phyloP scores from a whole-genome alignment of 1,139 yeast genomes.

The Taiozyma sp. region DNA sequence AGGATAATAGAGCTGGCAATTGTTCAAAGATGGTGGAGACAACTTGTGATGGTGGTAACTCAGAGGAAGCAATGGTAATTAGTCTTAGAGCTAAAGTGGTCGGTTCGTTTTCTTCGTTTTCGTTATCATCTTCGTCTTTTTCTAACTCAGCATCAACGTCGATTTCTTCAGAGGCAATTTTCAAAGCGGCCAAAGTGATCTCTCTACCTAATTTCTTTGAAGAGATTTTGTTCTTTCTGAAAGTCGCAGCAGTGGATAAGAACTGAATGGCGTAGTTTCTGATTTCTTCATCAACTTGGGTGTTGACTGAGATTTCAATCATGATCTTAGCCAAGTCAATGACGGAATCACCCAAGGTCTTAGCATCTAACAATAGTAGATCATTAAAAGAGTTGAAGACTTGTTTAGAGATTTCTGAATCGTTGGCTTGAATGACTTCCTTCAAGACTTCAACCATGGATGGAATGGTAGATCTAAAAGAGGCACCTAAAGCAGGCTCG shows the following conservation, averaged over 20 bases:
- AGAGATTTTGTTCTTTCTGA: constrained; percentile 63
- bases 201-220: constrained; percentile 75
- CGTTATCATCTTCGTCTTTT: constrained; percentile 83
- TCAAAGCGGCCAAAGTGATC: constrained; percentile 68
- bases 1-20: constrained; percentile 57
- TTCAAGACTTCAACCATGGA: constrained; percentile 78
- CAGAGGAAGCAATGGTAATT: constrained; percentile 71
- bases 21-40: constrained; percentile 73
- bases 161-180: constrained; percentile 76
- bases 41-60: constrained; percentile 91
- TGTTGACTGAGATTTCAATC: constrained; percentile 69
- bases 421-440: constrained; percentile 67
- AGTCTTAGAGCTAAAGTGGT: constrained; percentile 76
- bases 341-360: constrained; percentile 74
- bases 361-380: constrained; percentile 69
- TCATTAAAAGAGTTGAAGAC: constrained; percentile 86
- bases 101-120: constrained; percentile 87
- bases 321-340: constrained; percentile 66
- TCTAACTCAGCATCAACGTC: constrained; percentile 70
- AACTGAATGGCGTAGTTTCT: constrained; percentile 85
- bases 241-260: constrained; percentile 69
- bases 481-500: constrained; percentile 40
- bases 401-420: constrained; percentile 65
- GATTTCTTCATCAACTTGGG: constrained; percentile 70
- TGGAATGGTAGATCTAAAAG: constrained; percentile 70